Evolutionary conservation across 345 rosid species (phyloP).

Genomic region (Eucalyptus guilfoylei): DNA sequence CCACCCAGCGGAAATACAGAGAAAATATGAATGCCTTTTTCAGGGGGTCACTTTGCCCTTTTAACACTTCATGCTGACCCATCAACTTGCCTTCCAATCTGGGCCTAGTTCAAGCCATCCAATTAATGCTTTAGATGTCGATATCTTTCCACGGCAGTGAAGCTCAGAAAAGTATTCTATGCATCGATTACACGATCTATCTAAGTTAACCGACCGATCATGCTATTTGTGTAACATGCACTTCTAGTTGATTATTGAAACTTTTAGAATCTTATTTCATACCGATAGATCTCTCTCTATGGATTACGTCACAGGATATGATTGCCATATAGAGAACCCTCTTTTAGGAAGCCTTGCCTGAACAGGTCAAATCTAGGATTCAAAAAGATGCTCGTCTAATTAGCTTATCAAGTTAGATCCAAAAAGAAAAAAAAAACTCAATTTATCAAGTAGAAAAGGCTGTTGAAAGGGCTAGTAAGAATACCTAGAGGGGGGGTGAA

Average conservation of each 20-base stretch:
- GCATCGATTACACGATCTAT: too few species aligned
- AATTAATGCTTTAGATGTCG: background rate
- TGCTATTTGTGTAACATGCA: background rate
- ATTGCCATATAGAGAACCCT: background rate
- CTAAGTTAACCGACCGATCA: too few species aligned
- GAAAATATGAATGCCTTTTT: background rate
- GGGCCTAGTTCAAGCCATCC: background rate
- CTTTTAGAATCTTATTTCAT: background rate
- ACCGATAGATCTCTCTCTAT: background rate
- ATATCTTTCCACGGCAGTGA: background rate
- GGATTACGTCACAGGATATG: background rate
- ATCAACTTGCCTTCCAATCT: background rate
- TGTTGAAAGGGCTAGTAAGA: too few species aligned
- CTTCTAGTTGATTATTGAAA: background rate
- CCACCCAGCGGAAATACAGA: constrained; percentile 22
- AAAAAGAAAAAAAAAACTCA: too few species aligned
- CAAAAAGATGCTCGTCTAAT: background rate
- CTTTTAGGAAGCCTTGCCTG: background rate
- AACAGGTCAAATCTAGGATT: background rate
- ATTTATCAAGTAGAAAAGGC: background rate
- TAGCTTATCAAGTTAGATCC: too few species aligned
- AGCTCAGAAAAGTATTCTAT: background rate
- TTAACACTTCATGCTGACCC: background rate
- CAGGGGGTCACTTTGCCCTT: background rate
- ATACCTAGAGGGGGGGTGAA: too few species aligned